Evolutionary conservation across 2,329 filamentous ascomycete genomes (phyloP), one percentile per base, ranked within the genome.

Genomic region (Metarhizium guizhouense): DNA sequence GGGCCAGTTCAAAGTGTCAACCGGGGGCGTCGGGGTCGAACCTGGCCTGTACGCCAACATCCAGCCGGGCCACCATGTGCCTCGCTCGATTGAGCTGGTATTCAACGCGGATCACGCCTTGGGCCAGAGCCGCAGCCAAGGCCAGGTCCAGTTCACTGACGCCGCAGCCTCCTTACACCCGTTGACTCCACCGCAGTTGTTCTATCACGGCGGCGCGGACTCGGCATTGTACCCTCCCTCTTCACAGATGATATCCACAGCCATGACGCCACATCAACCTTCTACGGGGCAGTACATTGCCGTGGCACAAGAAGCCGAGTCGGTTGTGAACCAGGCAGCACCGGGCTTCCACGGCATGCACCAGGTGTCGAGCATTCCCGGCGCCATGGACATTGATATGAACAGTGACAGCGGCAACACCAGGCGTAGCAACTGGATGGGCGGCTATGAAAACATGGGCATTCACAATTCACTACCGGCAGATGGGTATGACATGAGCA

Each of bases 301-400:
- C 6, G 45, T 51, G 29, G 47, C 43, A 30, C 50, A 55, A 7
- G 48, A 49, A 3, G 2, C 43, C 43, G 49, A 50, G 11, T 25
- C 56, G 13, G 45, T 52, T 5, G 42, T 47, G 14, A 45, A n/a
- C 36, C 49, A 49, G 14, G 36, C 29, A 29, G 36, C 29, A 29
- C 4, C 7, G 32, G 43, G 48, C 38, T 57, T 57, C 50, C 50
- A 50, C 30, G 36, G 49, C n/a, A 50, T 54, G 29, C 45, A n/a
- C 34, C 18, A 43, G 7, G 29, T 51, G n/a, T 30, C 53, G 36
- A 45, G 43, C 20, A 49, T 55, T 3, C 8, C 52, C 18, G 36
- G 53, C 38, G 34, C 52, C 29, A 50, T 57, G 52, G 36, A 54
- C 52, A 25, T 55, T 18, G 56, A 55, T 14, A 52, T 57, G 55